Evolutionary conservation across 2,329 filamentous ascomycete species (phyloP).

Genomic region (Dothideomycetidae sp.): DNA sequence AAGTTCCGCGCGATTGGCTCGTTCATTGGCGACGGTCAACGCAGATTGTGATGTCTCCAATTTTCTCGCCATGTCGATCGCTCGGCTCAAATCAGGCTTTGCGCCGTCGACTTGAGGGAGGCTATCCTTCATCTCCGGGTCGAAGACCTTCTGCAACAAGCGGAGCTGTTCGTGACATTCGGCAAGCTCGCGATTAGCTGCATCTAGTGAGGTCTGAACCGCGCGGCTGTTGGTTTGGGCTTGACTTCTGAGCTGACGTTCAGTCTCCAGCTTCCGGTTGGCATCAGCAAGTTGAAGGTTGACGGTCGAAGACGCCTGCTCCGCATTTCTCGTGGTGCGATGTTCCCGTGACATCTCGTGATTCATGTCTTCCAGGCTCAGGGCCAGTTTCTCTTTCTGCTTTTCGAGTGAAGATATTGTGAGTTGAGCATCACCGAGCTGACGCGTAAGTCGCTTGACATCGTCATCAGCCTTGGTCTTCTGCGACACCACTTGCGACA

Average conservation of each 20-base stretch:
- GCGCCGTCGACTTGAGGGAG: conserved; percentile 40
- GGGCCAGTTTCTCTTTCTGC: conserved; percentile 79
- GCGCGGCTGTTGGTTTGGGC: conserved; percentile 75
- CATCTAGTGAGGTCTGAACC: conserved; percentile 64
- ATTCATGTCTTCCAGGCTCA: conserved; percentile 80
- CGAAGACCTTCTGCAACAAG: conserved; percentile 71
- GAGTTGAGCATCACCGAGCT: conserved; percentile 74
- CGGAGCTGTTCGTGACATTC: conserved; percentile 70
- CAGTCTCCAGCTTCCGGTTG: conserved; percentile 79
- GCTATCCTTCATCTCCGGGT: conserved; percentile 53
- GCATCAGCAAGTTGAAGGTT: conserved; percentile 76
- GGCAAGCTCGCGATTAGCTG: conserved; percentile 64
- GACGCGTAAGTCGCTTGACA: conserved; percentile 63
- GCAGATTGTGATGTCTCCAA: conserved; percentile 82
- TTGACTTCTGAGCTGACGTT: conserved; percentile 70
- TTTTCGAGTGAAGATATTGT: conserved; percentile 77
- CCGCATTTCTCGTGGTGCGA: conserved; percentile 76
- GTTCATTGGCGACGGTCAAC: conserved; percentile 68
- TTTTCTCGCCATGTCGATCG: conserved; percentile 67
- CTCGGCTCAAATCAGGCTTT: conserved; percentile 51
- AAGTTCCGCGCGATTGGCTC: conserved; percentile 64
- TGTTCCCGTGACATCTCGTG: conserved; percentile 84
- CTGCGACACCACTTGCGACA: conserved; percentile 64
- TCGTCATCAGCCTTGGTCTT: conserved; percentile 74
- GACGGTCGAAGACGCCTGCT: conserved; percentile 69